Conservation (phyloP, 2,329 filamentous ascomycete species). For the Colletotrichum sp. region DNA sequence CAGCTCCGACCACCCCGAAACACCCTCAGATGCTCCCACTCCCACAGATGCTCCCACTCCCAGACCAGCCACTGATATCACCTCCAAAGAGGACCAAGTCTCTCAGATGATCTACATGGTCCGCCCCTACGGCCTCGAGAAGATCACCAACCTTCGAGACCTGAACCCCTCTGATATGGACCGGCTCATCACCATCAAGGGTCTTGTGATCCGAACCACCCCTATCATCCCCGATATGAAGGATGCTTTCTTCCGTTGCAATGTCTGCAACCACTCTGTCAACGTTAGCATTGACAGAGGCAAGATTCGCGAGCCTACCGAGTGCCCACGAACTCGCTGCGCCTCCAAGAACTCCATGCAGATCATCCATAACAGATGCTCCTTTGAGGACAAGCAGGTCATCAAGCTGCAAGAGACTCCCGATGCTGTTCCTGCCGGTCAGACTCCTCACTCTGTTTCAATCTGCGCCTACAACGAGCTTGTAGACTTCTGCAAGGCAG, state of each 20-base stretch:
- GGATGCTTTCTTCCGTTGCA: slow-evolving; percentile 96
- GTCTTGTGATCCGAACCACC: slow-evolving; percentile 92
- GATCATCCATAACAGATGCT: slow-evolving; percentile 94
- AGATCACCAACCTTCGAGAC: slow-evolving; percentile 88
- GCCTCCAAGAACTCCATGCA: slow-evolving; percentile 94
- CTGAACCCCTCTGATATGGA: slow-evolving; percentile 88
- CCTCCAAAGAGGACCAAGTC: slow-evolving; percentile 79
- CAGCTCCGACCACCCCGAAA: slow-evolving; percentile 75
- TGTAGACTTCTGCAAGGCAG: slow-evolving; percentile 96
- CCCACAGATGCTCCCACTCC: slow-evolving; percentile 42
- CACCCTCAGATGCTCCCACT: slow-evolving; percentile 42
- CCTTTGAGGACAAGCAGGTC: slow-evolving; percentile 96
- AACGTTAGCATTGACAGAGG: slow-evolving; percentile 93
- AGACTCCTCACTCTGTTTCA: slow-evolving; percentile 96
- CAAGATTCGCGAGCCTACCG: slow-evolving; percentile 92
- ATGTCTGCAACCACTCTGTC: slow-evolving; percentile 88
- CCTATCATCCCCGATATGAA: slow-evolving; percentile 99
- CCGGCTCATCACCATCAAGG: slow-evolving; percentile 93
- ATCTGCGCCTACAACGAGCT: slow-evolving; percentile 96
- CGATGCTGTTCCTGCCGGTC: slow-evolving; percentile 90
- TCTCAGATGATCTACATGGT: slow-evolving; percentile 83
- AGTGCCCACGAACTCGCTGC: slow-evolving; percentile 84
- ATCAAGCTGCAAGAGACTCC: slow-evolving; percentile 99
- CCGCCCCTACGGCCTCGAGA: slow-evolving; percentile 86
- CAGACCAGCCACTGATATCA: slow-evolving; percentile 49